phyloP scores from a whole-genome alignment of 2,329 filamentous ascomycete genomes.

The Pseudogymnoascus sp. region DNA sequence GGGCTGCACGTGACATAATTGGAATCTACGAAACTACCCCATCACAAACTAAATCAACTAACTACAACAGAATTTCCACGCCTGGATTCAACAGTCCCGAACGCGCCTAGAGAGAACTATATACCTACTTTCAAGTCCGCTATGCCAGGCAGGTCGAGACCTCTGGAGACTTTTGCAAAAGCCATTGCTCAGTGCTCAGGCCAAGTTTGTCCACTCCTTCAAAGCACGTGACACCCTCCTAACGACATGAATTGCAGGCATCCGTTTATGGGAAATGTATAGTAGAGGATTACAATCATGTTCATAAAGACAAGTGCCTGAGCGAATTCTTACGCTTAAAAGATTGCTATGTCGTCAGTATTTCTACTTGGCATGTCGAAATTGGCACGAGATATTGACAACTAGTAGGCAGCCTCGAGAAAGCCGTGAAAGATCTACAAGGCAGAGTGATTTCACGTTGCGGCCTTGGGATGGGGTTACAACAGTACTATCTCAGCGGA shows the following conservation, averaged over 20 bases:
- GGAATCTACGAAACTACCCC: not conserved
- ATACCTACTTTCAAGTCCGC: not conserved
- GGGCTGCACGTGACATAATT: not conserved
- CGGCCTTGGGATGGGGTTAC: not conserved
- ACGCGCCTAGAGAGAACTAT: not conserved
- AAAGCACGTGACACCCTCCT: not conserved
- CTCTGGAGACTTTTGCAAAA: slow-evolving; percentile 60
- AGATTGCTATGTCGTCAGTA: slow-evolving; percentile 72
- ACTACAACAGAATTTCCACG: not conserved
- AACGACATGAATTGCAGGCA: slow-evolving; percentile 44
- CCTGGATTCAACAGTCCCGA: not conserved
- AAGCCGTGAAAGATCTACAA: slow-evolving; percentile 30
- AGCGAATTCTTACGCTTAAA: slow-evolving; percentile 80
- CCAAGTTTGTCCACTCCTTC: slow-evolving; percentile 41
- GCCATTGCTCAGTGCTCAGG: slow-evolving; percentile 56
- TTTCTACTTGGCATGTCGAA: not conserved
- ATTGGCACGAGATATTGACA: slow-evolving; percentile 13
- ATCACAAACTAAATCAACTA: not conserved
- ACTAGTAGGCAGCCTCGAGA: slow-evolving; percentile 42
- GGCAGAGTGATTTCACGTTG: not conserved
- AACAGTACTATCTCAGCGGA: not conserved
- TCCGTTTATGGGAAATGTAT: slow-evolving; percentile 86
- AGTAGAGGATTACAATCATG: slow-evolving; percentile 77
- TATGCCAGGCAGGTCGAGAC: slow-evolving; percentile 40
- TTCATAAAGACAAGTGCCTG: slow-evolving; percentile 83